Percentiles rank a stretch among this genome's conserved stretches.
These are phyloP conservation scores for Trichoderma sp. DNA, from an alignment of 2,329 filamentous ascomycete genomes.

Conservation along the genomic window DNA sequence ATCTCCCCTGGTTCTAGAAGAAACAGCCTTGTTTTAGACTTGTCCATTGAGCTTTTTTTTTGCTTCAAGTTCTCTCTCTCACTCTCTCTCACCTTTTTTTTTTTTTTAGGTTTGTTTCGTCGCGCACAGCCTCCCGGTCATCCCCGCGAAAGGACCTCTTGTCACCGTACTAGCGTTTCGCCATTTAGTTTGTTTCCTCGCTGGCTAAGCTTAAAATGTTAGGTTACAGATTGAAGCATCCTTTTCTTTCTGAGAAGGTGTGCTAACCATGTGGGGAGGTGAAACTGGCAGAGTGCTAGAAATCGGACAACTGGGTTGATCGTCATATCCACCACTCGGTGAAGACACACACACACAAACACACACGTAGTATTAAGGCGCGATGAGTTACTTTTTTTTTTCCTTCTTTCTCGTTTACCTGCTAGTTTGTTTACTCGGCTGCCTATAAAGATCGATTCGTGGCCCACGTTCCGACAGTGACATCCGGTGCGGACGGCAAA, in stretches of 20 bases:
- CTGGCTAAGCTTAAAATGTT: conserved; percentile 7
- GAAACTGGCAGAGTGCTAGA: not conserved
- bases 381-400: not conserved
- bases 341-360: not conserved
- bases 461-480: not conserved
- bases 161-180: conserved; percentile 4
- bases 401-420: not conserved
- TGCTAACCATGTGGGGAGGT: not conserved
- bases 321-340: not conserved
- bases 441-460: not conserved
- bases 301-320: not conserved
- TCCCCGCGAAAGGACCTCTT: not conserved
- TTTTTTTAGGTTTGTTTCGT: not conserved
- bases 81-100: not conserved
- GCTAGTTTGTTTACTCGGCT: not conserved
- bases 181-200: not conserved
- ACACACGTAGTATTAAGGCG: too few relatives aligned
- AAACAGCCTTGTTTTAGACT: not conserved
- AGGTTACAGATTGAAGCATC: not conserved
- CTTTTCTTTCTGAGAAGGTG: not conserved
- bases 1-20: not conserved
- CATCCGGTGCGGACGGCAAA: conserved; percentile 1
- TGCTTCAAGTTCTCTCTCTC: not conserved
- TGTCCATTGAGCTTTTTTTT: not conserved
- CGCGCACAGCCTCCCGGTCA: conserved; percentile 2